These are phyloP conservation scores for Niebla homalea DNA, from an alignment of 495 filamentous ascomycete genomes.

Conservation along the genomic window DNA sequence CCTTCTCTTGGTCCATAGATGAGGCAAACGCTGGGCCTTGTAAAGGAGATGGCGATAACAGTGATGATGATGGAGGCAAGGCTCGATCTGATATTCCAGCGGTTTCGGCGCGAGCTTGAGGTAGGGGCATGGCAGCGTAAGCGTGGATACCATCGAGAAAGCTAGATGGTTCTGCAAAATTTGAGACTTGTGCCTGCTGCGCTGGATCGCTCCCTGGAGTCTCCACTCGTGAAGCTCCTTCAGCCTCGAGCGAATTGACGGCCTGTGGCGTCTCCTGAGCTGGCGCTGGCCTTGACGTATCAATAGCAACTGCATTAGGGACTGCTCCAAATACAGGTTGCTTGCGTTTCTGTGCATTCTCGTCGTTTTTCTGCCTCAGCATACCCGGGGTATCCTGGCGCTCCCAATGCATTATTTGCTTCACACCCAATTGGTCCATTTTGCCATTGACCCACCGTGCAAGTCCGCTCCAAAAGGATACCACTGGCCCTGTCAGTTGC, in stretches of 20 bases:
- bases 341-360: background rate
- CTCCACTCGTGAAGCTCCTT: too few species aligned
- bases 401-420: constrained; percentile 22
- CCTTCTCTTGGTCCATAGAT: constrained; percentile 24
- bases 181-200: constrained; percentile 5
- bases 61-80: constrained; percentile 1
- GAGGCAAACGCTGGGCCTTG: constrained; percentile 4
- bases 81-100: constrained; percentile 6
- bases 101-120: constrained; percentile 6
- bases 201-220: background rate
- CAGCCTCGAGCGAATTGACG: too few species aligned
- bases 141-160: constrained; percentile 24
- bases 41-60: background rate
- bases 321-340: background rate
- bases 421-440: constrained; percentile 55
- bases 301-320: background rate
- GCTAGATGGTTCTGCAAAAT: constrained; percentile 10
- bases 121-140: constrained; percentile 20
- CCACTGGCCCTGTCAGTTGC: constrained; percentile 74
- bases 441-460: constrained; percentile 66
- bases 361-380: background rate
- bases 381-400: constrained; percentile 10
- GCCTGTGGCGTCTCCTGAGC: background rate
- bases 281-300: background rate
- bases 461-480: constrained; percentile 85